These are phyloP conservation scores for Colletotrichum sp. DNA, from an alignment of 2,329 filamentous ascomycete species.

Conservation along the genomic window DNA sequence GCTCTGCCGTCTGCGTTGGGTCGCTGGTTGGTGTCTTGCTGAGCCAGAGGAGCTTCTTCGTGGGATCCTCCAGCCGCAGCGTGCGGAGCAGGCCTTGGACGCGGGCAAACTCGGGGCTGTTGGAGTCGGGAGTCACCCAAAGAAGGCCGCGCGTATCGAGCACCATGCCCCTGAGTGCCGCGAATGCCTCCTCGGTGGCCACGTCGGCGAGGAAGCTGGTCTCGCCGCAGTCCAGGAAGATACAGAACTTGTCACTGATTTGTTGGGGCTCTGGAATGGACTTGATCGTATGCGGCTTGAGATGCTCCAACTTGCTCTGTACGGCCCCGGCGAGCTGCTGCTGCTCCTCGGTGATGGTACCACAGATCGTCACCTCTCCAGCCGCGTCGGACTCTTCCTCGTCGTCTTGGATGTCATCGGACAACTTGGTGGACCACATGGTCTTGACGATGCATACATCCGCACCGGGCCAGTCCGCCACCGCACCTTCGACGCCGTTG, in stretches of 20 bases:
- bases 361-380: neutral
- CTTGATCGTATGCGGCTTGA: neutral
- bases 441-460: neutral
- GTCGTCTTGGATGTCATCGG: neutral
- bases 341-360: neutral
- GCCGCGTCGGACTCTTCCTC: neutral
- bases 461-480: neutral
- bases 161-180: neutral
- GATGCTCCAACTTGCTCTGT: neutral
- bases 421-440: neutral
- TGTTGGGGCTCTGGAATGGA: neutral
- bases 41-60: neutral
- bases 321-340: accelerated
- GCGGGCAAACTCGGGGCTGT: neutral
- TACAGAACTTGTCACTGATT: neutral
- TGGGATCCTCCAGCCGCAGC: neutral
- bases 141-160: neutral
- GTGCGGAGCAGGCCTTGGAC: neutral
- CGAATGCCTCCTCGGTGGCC: neutral
- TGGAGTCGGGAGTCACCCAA: neutral
- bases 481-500: neutral
- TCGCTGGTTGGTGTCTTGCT: neutral
- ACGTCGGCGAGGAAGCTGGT: neutral
- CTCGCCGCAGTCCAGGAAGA: neutral
- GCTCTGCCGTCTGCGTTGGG: neutral